These are phyloP conservation scores for Ogataea trehalophila DNA, from an alignment of 805 yeast genomes.

Conservation along the genomic window DNA sequence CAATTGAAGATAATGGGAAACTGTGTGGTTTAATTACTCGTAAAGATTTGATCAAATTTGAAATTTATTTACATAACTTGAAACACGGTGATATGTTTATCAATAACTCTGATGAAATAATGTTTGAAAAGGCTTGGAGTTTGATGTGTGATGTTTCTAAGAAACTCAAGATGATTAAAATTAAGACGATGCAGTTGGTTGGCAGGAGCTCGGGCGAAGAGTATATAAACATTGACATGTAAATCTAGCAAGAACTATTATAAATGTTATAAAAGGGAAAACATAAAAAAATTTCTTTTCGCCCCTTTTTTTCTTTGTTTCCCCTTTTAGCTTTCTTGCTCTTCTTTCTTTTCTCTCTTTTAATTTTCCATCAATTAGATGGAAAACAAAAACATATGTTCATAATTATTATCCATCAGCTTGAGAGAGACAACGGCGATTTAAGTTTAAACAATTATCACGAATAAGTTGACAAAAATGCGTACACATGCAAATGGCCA, in stretches of 20 bases:
- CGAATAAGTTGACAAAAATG: no score
- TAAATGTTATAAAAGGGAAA: no score
- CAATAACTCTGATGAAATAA: slow-evolving; percentile 15
- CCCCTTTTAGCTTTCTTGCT: background rate
- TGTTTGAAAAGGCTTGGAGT: slow-evolving; percentile 16
- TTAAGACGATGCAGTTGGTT: background rate
- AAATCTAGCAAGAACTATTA: no score
- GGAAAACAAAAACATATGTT: no score
- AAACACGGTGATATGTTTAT: slow-evolving; percentile 24
- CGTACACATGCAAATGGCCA: background rate
- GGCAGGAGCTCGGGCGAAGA: background rate
- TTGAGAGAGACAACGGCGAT: no score
- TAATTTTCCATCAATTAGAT: no score
- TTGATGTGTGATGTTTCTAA: slow-evolving; percentile 6
- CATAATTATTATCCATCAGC: no score
- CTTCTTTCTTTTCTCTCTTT: background rate
- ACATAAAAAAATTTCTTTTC: no score
- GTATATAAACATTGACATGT: background rate
- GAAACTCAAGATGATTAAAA: background rate
- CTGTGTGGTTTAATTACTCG: slow-evolving; percentile 76
- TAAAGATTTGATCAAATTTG: slow-evolving; percentile 74
- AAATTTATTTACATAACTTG: slow-evolving; percentile 31
- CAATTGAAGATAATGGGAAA: slow-evolving; percentile 57
- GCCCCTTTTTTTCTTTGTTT: background rate
- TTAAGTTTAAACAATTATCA: no score